Percentiles rank a stretch among this genome's conserved stretches.
phyloP scores from a whole-genome alignment of 1,139 yeast genomes.

The Yamadazyma blattariae region DNA sequence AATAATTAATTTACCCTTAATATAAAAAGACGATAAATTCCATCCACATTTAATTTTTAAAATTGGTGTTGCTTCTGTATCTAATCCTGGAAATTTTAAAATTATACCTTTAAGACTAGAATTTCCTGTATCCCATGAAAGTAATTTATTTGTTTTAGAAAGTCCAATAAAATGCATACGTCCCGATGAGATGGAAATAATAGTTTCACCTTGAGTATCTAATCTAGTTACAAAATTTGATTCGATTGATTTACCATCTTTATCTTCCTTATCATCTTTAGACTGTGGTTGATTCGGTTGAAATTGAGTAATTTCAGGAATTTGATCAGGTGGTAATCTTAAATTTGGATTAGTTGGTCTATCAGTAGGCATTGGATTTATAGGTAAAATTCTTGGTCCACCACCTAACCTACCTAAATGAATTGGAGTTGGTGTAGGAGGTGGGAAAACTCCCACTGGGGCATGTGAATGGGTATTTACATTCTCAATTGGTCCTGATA shows the following conservation, averaged over 20 bases:
- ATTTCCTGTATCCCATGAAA: constrained; percentile 63
- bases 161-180: constrained; percentile 65
- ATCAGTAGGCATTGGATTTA: background rate
- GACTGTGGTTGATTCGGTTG: background rate
- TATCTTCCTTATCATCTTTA: background rate
- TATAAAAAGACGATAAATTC: constrained; percentile 55
- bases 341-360: constrained; percentile 18
- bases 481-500: background rate
- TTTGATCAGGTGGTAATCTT: constrained; percentile 19
- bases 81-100: constrained; percentile 35
- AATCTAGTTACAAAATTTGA: constrained; percentile 29
- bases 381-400: background rate
- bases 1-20: constrained; percentile 54
- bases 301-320: constrained; percentile 14
- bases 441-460: constrained; percentile 7
- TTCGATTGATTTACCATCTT: constrained; percentile 17
- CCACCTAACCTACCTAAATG: constrained; percentile 1
- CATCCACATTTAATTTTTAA: constrained; percentile 66
- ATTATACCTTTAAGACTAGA: constrained; percentile 43
- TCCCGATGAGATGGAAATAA: constrained; percentile 60
- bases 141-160: constrained; percentile 49
- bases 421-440: background rate
- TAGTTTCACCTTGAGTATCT: constrained; percentile 16
- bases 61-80: constrained; percentile 16
- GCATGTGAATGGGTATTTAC: too few relatives aligned